Percentiles rank a stretch among this genome's conserved stretches.
These are phyloP conservation scores for Xerocomus potaroensis DNA, from an alignment of 768 basidiomycete species.

Conservation along the genomic window DNA sequence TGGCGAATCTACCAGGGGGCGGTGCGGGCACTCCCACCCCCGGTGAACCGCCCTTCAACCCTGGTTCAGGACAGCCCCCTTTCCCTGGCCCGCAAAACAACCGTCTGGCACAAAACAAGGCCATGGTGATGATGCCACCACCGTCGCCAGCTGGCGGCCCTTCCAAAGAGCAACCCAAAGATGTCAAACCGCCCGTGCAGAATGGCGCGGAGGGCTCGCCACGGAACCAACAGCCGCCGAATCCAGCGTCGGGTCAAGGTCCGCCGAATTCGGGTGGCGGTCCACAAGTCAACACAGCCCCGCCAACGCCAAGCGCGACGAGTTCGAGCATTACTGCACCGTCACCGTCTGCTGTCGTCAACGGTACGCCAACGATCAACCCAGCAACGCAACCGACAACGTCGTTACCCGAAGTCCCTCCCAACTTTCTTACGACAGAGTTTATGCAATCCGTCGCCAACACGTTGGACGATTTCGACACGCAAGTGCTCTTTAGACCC, in stretches of 20 bases:
- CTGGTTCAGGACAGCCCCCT: constrained; percentile 30
- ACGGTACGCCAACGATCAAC: constrained; percentile 29
- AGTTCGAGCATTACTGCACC: constrained; percentile 34
- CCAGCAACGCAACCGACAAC: constrained; percentile 23
- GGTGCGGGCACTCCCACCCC: constrained; percentile 43
- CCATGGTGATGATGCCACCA: constrained; percentile 46
- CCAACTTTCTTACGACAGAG: constrained; percentile 28
- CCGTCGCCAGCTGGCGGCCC: constrained; percentile 44
- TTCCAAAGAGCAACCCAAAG: constrained; percentile 31
- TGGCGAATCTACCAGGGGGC: constrained; percentile 27
- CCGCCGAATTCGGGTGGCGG: constrained; percentile 15
- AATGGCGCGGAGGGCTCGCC: constrained; percentile 39
- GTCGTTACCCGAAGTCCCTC: constrained; percentile 25
- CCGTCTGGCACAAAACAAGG: constrained; percentile 30
- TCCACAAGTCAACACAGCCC: constrained; percentile 30
- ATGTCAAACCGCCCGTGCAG: constrained; percentile 28
- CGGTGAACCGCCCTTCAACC: constrained; percentile 41
- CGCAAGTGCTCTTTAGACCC: constrained; percentile 37
- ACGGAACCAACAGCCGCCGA: constrained; percentile 35
- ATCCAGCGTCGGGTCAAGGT: constrained; percentile 24
- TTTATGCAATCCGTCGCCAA: constrained; percentile 44
- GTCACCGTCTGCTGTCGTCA: constrained; percentile 35
- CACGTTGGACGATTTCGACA: constrained; percentile 38
- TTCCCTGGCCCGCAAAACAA: constrained; percentile 33
- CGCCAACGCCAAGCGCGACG: constrained; percentile 35